Evolutionary conservation across 2,329 filamentous ascomycete genomes (phyloP).

Genomic region (Lomentospora prolificans): DNA sequence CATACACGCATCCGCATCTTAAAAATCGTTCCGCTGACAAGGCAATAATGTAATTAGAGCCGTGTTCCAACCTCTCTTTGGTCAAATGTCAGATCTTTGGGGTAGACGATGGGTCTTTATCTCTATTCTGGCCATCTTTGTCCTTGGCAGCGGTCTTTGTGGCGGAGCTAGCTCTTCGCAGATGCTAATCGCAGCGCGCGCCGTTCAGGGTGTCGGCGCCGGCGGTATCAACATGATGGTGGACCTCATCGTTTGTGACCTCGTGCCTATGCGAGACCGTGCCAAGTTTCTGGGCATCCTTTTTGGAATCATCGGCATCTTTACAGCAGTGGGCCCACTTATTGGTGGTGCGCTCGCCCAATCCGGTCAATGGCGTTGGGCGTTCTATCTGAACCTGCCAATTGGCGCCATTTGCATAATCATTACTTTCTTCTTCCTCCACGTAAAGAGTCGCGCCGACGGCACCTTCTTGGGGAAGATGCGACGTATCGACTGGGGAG

Average conservation of each 20-base stretch:
- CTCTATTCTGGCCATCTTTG: conserved; percentile 33
- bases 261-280: conserved; percentile 29
- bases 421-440: conserved; percentile 17
- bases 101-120: conserved; percentile 35
- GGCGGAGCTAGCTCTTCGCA: conserved; percentile 32
- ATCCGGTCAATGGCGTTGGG: conserved; percentile 24
- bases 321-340: conserved; percentile 18
- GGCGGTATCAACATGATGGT: conserved; percentile 24
- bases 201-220: conserved; percentile 33
- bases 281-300: conserved; percentile 19
- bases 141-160: conserved; percentile 40
- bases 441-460: conserved; percentile 21
- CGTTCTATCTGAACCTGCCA: conserved; percentile 26
- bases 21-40: not conserved
- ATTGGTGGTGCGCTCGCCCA: conserved; percentile 19
- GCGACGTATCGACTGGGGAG: conserved; percentile 21
- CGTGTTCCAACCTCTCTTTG: conserved; percentile 38
- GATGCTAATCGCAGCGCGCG: conserved; percentile 38
- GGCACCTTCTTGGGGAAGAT: conserved; percentile 27
- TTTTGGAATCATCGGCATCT: conserved; percentile 31
- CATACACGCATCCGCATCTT: not conserved
- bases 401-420: conserved; percentile 21
- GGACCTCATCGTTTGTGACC: conserved; percentile 14
- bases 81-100: conserved; percentile 41
- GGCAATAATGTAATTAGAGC: not conserved